Base-by-base conservation (phyloP, 2,329 filamentous ascomycete genomes). In the Penicillium psychrosexuale region DNA sequence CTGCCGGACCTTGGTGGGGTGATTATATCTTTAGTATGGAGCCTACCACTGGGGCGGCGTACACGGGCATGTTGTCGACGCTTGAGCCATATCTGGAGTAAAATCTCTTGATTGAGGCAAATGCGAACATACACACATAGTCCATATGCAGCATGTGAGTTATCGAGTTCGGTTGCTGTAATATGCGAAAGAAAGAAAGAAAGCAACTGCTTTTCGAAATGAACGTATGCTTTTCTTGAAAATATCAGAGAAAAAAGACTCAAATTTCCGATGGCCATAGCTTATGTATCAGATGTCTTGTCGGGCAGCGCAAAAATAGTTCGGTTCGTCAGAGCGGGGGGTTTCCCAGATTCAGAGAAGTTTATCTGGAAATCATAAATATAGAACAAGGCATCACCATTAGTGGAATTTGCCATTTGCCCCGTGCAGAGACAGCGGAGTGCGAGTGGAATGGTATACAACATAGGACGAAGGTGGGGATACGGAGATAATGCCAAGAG, bases 1-100 rank as follows among this genome's bases (percentile, higher is more conserved):
- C 78, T 30, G 82, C 79, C 22, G 82, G 82, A 0, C 81, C 81
- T 2, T 83, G 70, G 72, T 74, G 78, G 79, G 76, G 64, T 0
- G 64, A 72, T 52, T 81, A 81, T 53, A 78, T 80, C 42, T 81
- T 70, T 49, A 72, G 64, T 43, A 75, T 83, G 63, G 81, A 83
- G 72, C 80, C 81, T 0, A 66, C 74, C 7, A 70, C 53, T 57
- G 79, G 79, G 0, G 57, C 63, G 15, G 78, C 75, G 6, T 81
- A 77, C 68, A 62, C 61, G 47, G 62, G 66, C 24, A 65, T 69
- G 58, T n/a, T 70, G 57, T 48, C 61, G 50, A 62, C 64, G 8
- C 37, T 70, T 38, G 24, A 67, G 57, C 51, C 63, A 19, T 70
- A 67, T 27, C 48, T 68, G 42, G 27, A 15, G 24, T 59, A 22